phyloP scores from a whole-genome alignment of 2,329 filamentous ascomycete species.

The Stenocarpella maydis region DNA sequence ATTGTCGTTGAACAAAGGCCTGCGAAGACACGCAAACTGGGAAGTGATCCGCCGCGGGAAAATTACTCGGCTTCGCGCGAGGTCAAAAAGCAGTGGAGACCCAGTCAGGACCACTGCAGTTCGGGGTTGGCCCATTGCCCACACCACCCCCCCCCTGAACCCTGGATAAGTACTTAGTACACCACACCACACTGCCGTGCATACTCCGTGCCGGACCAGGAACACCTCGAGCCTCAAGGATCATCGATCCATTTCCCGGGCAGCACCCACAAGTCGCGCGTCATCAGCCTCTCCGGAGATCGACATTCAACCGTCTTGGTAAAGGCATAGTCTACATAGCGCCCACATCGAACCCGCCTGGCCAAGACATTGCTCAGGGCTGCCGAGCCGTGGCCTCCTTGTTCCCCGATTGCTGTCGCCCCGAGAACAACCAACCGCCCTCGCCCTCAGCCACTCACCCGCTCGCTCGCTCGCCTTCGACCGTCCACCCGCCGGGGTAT shows the following conservation, averaged over 20 bases:
- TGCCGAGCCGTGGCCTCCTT: background rate
- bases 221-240: background rate
- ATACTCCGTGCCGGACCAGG: too few species aligned
- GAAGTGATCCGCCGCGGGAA: conserved; percentile 11
- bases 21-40: background rate
- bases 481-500: background rate
- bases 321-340: background rate
- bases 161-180: too few species aligned
- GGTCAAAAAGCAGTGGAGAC: too few species aligned
- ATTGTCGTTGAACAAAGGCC: background rate
- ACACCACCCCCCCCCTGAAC: conserved; percentile 24
- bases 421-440: background rate
- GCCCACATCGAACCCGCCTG: background rate
- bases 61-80: conserved; percentile 11
- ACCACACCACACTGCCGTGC: too few species aligned
- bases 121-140: too few species aligned
- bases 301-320: conserved; percentile 28
- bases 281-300: conserved; percentile 19
- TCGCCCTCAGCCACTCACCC: background rate
- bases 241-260: conserved; percentile 18
- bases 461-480: background rate
- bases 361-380: background rate
- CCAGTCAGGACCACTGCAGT: too few species aligned
- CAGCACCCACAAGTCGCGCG: conserved; percentile 6
- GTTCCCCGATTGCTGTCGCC: background rate